Evolutionary conservation across 2,329 filamentous ascomycete genomes (phyloP), one percentile per base, ranked within the genome.

Genomic region (Immersiporthe knoxdaviesiana): DNA sequence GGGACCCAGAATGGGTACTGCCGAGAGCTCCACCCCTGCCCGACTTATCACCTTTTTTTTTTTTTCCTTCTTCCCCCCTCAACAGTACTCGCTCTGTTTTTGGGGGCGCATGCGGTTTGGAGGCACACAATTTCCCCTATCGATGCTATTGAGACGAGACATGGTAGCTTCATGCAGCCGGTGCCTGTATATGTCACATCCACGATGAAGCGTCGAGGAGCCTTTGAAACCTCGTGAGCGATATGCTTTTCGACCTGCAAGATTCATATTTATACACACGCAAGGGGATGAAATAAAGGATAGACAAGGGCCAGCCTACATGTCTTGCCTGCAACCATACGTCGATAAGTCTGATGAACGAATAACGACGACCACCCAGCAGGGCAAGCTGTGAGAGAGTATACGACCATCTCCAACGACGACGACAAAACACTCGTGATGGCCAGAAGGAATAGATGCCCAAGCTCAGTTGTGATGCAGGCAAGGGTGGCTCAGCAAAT

Each of bases 21-120:
- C 63, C 67, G 67, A 69, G 47, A 69, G 67, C 67, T 69, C 24
- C 35, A 69, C 67, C 67, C 67, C 58, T 69, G 63, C 21, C 37
- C 24, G 14, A 54, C 50, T 64, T 64, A 64, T 64, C 44, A 47
- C 44, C n/a, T n/a, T 47, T 47, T 47, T n/a, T 10, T 39, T 35
- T 35, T 8, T 35, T 35, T 35, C 4, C 35, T 35, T 35, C n/a
- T n/a, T n/a, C n/a, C n/a, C n/a, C n/a, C n/a, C n/a, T n/a, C n/a
- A n/a, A n/a, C n/a, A 35, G 37, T 47, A 47, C 44, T n/a, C 44
- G 21, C 21, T 8, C 16, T 44, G 1, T 18, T 44, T 64, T 64
- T 50, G 50, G 35, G 11, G 37, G 47, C n/a, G 37, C 32, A 52
- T 63, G 18, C 21, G n/a, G 21, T n/a, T 54, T 10, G 8, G 27